phyloP scores from a whole-genome alignment of 257 asterid genomes.

The Nicotiana paniculata region DNA sequence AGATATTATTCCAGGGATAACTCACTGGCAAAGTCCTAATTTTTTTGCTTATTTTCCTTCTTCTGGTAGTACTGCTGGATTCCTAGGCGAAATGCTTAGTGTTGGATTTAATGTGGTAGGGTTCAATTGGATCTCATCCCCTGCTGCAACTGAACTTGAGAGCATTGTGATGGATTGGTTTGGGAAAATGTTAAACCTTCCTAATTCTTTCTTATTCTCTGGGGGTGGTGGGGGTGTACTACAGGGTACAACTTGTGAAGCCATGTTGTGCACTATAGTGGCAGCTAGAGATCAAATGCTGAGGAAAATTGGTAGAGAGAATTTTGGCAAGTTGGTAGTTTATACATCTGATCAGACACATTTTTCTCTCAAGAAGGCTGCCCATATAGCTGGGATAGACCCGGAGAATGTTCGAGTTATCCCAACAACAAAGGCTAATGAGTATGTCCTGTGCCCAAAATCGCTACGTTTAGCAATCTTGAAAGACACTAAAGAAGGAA shows the following conservation, averaged over 20 bases:
- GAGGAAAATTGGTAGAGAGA: slow-evolving; percentile 39
- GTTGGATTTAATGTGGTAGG: slow-evolving; percentile 72
- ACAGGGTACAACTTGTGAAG: slow-evolving; percentile 75
- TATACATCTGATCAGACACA: slow-evolving; percentile 83
- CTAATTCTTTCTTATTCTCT: slow-evolving; percentile 49
- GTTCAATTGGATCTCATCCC: slow-evolving; percentile 81
- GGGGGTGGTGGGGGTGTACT: slow-evolving; percentile 84
- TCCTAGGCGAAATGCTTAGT: slow-evolving; percentile 64
- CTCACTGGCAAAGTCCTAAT: slow-evolving; percentile 81
- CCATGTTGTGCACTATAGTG: slow-evolving; percentile 47
- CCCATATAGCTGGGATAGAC: slow-evolving; percentile 60
- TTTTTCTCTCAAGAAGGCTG: slow-evolving; percentile 53
- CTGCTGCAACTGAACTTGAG: slow-evolving; percentile 83
- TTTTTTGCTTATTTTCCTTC: slow-evolving; percentile 69
- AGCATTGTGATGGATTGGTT: slow-evolving; percentile 84
- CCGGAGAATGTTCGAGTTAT: slow-evolving; percentile 46
- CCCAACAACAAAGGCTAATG: slow-evolving; percentile 26
- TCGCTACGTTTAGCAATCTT: slow-evolving; percentile 32
- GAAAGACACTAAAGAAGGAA: slow-evolving; percentile 38
- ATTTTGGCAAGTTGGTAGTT: slow-evolving; percentile 43
- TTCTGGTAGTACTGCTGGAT: slow-evolving; percentile 65
- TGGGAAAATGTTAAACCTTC: slow-evolving; percentile 58
- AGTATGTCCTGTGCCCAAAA: slow-evolving; percentile 33
- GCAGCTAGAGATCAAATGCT: slow-evolving; percentile 58
- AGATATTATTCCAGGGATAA: slow-evolving; percentile 66